Conservation (phyloP, 495 filamentous ascomycete species). For the Trichoderma gamsii region DNA sequence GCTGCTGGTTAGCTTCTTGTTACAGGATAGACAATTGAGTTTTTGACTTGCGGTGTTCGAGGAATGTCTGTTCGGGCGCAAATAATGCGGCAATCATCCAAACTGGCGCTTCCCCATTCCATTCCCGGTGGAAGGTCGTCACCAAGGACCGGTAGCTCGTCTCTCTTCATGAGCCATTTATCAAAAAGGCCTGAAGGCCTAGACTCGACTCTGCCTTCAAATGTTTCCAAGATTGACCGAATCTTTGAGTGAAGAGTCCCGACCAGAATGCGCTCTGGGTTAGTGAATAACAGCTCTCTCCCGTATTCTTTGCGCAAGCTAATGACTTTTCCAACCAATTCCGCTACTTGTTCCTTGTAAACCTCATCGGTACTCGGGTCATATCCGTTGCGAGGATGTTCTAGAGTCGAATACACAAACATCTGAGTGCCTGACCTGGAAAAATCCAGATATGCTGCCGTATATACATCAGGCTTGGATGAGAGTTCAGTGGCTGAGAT, state of each 20-base stretch:
- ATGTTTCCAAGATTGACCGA: background rate
- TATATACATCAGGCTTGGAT: background rate
- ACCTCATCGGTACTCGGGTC: background rate
- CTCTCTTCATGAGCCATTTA: slow-evolving; percentile 3
- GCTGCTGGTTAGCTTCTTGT: background rate
- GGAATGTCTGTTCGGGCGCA: background rate
- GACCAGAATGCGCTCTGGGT: background rate
- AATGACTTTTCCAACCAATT: background rate
- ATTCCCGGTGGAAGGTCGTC: background rate
- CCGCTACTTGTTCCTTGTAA: background rate
- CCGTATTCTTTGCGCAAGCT: background rate
- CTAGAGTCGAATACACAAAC: background rate
- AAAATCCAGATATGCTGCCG: background rate
- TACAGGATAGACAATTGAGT: background rate
- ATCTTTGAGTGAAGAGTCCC: background rate
- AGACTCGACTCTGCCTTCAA: background rate
- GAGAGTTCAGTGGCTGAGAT: background rate
- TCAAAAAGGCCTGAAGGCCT: background rate
- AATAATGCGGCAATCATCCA: background rate
- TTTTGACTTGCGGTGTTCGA: background rate
- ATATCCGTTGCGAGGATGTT: background rate
- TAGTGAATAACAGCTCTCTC: background rate
- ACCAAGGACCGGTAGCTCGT: background rate
- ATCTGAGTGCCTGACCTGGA: background rate
- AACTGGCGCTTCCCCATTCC: background rate